Evolutionary conservation across 2,329 filamentous ascomycete species (phyloP).

Genomic region (Diaporthe longicolla): DNA sequence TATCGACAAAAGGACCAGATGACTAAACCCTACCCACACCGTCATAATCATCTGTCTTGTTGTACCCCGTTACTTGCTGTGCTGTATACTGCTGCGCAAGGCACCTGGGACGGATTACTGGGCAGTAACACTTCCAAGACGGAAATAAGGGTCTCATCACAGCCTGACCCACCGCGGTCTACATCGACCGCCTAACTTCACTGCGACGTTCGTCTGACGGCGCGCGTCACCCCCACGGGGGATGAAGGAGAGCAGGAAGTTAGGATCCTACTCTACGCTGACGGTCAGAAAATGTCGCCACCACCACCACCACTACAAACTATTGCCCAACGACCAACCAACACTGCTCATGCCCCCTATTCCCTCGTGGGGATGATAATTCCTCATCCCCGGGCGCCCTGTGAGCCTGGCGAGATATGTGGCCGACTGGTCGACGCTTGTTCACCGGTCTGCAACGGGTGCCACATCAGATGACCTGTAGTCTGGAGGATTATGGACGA

Average conservation of each 20-base stretch:
- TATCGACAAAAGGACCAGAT: constrained; percentile 37
- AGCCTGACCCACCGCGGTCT: constrained; percentile 16
- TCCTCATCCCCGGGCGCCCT: constrained; percentile 27
- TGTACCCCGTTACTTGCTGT: background rate
- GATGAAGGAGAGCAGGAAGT: constrained; percentile 8
- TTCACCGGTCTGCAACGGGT: constrained; percentile 35
- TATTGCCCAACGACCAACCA: constrained; percentile 4
- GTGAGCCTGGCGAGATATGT: constrained; percentile 37
- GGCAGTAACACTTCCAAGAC: background rate
- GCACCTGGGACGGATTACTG: background rate
- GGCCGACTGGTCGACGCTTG: constrained; percentile 30
- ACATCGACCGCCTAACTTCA: background rate
- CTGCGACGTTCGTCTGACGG: constrained; percentile 34
- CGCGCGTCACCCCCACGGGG: constrained; percentile 33
- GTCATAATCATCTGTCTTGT: constrained; percentile 1
- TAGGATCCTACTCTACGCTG: constrained; percentile 34
- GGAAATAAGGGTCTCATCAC: constrained; percentile 30
- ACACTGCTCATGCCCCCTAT: background rate
- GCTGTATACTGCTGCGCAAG: constrained; percentile 12
- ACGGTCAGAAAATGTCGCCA: constrained; percentile 30
- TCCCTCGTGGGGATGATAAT: background rate
- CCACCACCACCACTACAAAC: background rate
- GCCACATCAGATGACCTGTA: constrained; percentile 39
- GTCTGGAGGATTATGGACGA: constrained; percentile 16
- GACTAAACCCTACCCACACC: constrained; percentile 33